These are phyloP conservation scores for Mucor irregularis DNA, from an alignment of 371 early-diverging fungal species.

Conservation along the genomic window DNA sequence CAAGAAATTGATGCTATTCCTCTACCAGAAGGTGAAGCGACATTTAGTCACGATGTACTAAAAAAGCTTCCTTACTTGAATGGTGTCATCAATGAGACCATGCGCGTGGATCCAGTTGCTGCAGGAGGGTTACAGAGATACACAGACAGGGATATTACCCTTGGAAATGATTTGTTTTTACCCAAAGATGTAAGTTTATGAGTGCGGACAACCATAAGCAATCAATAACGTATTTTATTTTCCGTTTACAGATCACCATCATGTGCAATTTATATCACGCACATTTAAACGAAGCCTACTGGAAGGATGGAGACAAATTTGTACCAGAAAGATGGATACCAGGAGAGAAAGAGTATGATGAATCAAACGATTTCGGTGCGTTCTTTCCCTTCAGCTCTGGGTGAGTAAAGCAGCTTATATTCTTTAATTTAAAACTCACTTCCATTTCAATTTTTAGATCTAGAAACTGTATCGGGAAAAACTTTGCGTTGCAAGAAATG, in stretches of 20 bases:
- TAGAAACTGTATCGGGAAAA: constrained; percentile 55
- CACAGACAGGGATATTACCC: constrained; percentile 25
- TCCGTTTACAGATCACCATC: constrained; percentile 8
- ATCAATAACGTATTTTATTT: no score
- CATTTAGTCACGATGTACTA: constrained; percentile 33
- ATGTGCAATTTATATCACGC: constrained; percentile 9
- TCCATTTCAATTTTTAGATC: constrained; percentile 27
- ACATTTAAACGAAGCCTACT: constrained; percentile 27
- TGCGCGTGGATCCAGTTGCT: constrained; percentile 36
- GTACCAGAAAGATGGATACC: constrained; percentile 41
- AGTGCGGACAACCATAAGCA: no score
- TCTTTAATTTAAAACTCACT: no score
- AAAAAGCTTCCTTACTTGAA: constrained; percentile 38
- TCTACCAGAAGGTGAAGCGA: constrained; percentile 2
- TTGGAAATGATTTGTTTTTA: neutral
- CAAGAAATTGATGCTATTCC: constrained; percentile 32
- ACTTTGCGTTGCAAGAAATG: constrained; percentile 53
- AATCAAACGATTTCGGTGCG: constrained; percentile 25
- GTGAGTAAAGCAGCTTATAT: constrained; percentile 22
- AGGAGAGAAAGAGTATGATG: neutral
- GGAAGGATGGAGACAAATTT: constrained; percentile 23
- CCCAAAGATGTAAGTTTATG: no score
- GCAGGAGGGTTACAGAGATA: no score
- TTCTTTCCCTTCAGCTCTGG: constrained; percentile 48
- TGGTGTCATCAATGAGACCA: constrained; percentile 39